Evolutionary conservation across 495 filamentous ascomycete genomes (phyloP), one percentile per base, ranked within the genome.

Genomic region (Penicillium pancosmium): DNA sequence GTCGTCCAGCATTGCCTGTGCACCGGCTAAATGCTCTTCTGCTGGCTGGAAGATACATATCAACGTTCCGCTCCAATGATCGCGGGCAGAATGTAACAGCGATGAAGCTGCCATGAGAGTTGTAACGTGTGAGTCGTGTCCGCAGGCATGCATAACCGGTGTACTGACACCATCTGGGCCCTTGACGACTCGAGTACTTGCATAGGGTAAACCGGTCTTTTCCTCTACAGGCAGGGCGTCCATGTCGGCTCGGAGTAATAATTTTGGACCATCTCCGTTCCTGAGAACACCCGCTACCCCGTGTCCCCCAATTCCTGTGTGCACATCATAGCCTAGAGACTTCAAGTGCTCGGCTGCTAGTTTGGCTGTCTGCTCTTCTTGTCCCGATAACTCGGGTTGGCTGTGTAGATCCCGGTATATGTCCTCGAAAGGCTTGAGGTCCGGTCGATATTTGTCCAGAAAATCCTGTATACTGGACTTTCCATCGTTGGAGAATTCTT

Each of bases 91-190:
- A 23, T 68, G 54, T 15, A 88, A 66, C 0, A 82, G 68, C 35
- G 71, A 64, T 0, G 84, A 78, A 2, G 78, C 75, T 2, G 76
- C 84, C 43, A 88, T 69, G 13, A 88, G 68, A 15, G 62, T 65
- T 0, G 80, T 69, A 11, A 86, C 75, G 63, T 90, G 85, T 60
- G 84, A 80, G 60, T 90, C 87, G 57, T 90, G 86, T 1, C 86
- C 86, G 68, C 85, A 88, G 33, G 87, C 84, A 66, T 88, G 86
- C 86, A 87, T 87, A 1, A 86, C 83, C 0, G 83, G 81, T 44
- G 76, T 74, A 46, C 72, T 68, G 0, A 64, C 54, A 3, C 84
- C 85, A 19, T 81, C 69, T 5, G 58, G 59, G 60, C 81, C 74
- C 50, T 76, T 77, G 6, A 67, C 61, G 57, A 72, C 73, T 7